Conservation (phyloP, 306 rosid species). For the Gleditsia sinensis region DNA sequence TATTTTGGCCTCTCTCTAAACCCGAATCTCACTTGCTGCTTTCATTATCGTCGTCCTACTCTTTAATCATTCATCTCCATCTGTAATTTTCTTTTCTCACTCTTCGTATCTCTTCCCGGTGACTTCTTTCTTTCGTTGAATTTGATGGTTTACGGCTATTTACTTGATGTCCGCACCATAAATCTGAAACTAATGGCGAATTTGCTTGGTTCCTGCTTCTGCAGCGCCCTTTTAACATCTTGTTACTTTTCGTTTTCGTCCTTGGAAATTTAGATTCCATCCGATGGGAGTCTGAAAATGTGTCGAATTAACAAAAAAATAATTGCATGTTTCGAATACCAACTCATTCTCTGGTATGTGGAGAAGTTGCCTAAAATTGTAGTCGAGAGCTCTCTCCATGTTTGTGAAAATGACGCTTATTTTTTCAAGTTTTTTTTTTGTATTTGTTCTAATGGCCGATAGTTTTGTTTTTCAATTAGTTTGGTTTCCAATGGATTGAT, state of each 20-base stretch:
- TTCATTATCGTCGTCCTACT: neutral
- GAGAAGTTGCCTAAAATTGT: neutral
- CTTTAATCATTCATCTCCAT: neutral
- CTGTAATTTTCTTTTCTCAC: neutral
- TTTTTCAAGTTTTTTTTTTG: neutral
- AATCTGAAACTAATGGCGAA: neutral
- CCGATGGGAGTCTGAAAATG: neutral
- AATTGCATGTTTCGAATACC: neutral
- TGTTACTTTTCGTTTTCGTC: neutral
- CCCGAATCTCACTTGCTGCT: neutral
- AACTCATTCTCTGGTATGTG: neutral
- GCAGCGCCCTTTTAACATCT: neutral
- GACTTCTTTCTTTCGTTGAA: neutral
- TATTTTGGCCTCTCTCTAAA: constrained; percentile 1
- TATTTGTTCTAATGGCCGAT: neutral
- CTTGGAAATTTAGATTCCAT: neutral
- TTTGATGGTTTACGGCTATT: neutral
- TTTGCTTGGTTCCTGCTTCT: constrained; percentile 14
- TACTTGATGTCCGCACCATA: neutral
- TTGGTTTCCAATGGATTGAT: neutral
- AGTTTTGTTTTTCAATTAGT: neutral
- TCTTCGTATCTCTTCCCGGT: neutral
- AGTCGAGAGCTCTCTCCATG: neutral
- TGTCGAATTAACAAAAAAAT: neutral
- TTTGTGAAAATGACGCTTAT: constrained; percentile 31